These are phyloP conservation scores for Quercus berberidifolia DNA, from an alignment of 306 rosid species.

Conservation along the genomic window DNA sequence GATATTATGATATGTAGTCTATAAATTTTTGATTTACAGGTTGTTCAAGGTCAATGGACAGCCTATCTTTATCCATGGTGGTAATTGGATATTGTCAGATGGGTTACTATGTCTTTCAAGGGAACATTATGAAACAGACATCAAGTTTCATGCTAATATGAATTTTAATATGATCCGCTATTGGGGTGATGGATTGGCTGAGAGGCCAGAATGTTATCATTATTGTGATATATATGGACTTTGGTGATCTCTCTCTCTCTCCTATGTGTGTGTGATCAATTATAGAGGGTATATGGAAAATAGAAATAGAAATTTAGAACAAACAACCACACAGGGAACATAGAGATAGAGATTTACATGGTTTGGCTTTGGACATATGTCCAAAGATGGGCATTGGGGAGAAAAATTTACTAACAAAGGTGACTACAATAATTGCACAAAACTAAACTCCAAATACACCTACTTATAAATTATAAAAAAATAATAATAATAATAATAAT, in stretches of 20 bases:
- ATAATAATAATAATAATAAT: too few species aligned
- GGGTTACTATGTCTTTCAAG: slow-evolving; percentile 81
- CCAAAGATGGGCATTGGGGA: too few species aligned
- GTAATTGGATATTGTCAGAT: slow-evolving; percentile 97
- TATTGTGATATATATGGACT: slow-evolving; percentile 85
- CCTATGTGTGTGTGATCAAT: neutral
- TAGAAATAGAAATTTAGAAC: too few species aligned
- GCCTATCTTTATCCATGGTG: slow-evolving; percentile 80
- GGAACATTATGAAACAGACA: slow-evolving; percentile 76
- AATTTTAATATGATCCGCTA: slow-evolving; percentile 93
- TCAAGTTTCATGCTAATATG: slow-evolving; percentile 91
- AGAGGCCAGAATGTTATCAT: slow-evolving; percentile 83
- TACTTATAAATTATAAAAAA: too few species aligned
- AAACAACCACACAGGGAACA: too few species aligned
- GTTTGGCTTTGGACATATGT: neutral
- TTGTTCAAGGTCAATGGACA: slow-evolving; percentile 91
- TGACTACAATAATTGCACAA: too few species aligned
- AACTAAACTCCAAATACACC: too few species aligned
- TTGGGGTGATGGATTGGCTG: slow-evolving; percentile 96
- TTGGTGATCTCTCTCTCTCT: slow-evolving; percentile 51
- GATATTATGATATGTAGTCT: slow-evolving; percentile 14
- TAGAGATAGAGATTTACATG: neutral
- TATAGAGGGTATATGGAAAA: neutral
- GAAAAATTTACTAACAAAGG: too few species aligned
- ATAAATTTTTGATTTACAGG: slow-evolving; percentile 35